Conservation (phyloP, 2,329 filamentous ascomycete species). For the Alternaria ventricosa region DNA sequence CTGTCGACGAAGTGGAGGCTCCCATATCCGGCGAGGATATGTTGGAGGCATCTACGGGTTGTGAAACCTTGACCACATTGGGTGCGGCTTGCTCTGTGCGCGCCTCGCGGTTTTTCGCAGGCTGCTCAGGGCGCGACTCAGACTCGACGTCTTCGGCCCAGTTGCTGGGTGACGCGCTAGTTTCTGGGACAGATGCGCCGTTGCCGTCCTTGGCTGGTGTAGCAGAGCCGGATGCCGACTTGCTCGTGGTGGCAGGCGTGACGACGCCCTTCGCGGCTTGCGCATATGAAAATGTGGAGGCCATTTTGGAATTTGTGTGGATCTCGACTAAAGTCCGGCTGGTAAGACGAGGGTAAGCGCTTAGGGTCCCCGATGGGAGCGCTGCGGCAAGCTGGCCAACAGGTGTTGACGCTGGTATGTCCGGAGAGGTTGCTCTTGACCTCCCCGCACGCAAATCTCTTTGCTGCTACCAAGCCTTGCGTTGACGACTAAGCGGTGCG, state of each 20-base stretch:
- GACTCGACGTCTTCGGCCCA: conserved; percentile 59
- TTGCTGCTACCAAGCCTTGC: conserved; percentile 28
- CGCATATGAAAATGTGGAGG: conserved; percentile 82
- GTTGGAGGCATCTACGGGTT: conserved; percentile 30
- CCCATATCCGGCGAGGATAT: conserved; percentile 62
- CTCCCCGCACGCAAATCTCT: conserved; percentile 48
- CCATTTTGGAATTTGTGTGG: conserved; percentile 31
- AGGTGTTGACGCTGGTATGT: conserved; percentile 38
- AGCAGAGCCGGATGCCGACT: conserved; percentile 52
- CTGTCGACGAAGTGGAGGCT: conserved; percentile 60
- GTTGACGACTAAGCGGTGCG: conserved; percentile 8
- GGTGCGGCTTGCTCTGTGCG: conserved; percentile 22
- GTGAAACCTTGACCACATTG: conserved; percentile 22
- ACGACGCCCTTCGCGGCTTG: conserved; percentile 88
- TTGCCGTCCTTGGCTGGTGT: conserved; percentile 52
- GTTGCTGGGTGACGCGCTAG: conserved; percentile 46
- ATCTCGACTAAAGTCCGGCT: conserved; percentile 9
- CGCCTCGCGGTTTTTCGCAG: conserved; percentile 29
- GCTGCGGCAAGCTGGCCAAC: conserved; percentile 39
- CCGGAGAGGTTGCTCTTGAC: conserved; percentile 51
- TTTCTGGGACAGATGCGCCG: conserved; percentile 27
- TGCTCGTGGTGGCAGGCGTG: conserved; percentile 52
- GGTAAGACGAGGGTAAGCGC: conserved; percentile 19
- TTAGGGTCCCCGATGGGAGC: conserved; percentile 42
- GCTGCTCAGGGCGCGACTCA: conserved; percentile 35